Evolutionary conservation across 148 eudicot species (phyloP).

Genomic region (Nepenthes gracilis): DNA sequence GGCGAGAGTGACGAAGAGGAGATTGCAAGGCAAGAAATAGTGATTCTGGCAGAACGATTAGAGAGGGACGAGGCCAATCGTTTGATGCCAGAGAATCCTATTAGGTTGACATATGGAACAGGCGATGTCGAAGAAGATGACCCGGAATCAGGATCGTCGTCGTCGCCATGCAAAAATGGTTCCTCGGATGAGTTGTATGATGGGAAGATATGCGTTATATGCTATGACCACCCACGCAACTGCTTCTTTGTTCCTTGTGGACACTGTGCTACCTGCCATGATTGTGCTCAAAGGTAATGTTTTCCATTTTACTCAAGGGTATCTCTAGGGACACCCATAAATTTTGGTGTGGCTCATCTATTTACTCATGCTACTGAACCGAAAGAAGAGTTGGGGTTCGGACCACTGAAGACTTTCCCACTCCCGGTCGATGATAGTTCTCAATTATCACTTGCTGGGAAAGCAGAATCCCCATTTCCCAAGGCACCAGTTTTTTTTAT

Average conservation of each 20-base stretch:
- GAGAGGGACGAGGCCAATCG: constrained; percentile 13
- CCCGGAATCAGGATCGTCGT: constrained; percentile 13
- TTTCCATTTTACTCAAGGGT: too few relatives aligned
- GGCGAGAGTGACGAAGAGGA: background rate
- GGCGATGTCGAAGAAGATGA: constrained; percentile 17
- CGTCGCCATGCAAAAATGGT: background rate
- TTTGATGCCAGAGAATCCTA: constrained; percentile 17
- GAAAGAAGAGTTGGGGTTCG: too few relatives aligned
- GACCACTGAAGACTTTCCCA: too few relatives aligned
- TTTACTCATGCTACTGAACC: too few relatives aligned
- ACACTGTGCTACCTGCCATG: constrained; percentile 36
- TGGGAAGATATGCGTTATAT: constrained; percentile 40
- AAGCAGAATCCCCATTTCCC: too few relatives aligned
- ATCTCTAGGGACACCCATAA: too few relatives aligned
- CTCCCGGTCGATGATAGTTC: too few relatives aligned
- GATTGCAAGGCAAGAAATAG: background rate
- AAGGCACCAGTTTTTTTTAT: too few relatives aligned
- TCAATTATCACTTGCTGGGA: too few relatives aligned
- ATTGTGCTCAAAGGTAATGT: constrained; percentile 37
- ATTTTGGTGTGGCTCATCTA: too few relatives aligned
- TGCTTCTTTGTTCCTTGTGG: constrained; percentile 55
- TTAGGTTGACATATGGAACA: constrained; percentile 22
- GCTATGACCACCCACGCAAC: constrained; percentile 25
- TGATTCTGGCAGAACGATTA: background rate
- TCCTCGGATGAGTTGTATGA: constrained; percentile 34